phyloP scores from a whole-genome alignment of 108 stramenopile species.

The Skeletonema menzelii region DNA sequence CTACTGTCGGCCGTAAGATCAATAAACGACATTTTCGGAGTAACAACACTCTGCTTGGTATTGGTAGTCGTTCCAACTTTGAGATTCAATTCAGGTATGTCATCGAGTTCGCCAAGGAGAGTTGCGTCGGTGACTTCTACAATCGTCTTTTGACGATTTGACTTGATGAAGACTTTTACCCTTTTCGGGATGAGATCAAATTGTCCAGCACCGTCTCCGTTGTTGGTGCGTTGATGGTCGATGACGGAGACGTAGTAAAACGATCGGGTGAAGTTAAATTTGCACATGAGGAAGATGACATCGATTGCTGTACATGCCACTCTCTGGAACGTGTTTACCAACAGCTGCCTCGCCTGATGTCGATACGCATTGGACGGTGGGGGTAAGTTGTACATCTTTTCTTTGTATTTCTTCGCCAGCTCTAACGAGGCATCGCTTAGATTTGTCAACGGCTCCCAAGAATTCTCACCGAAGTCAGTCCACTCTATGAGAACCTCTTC shows the following conservation, averaged over 20 bases:
- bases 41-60: neutral
- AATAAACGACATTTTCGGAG: neutral
- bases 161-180: neutral
- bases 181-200: neutral
- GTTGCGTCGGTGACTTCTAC: neutral
- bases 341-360: constrained; percentile 7
- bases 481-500: neutral
- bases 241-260: neutral
- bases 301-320: constrained; percentile 10
- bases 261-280: constrained; percentile 4
- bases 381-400: neutral
- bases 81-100: constrained; percentile 7
- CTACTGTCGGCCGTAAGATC: constrained; percentile 13
- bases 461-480: neutral
- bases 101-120: constrained; percentile 7
- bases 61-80: neutral
- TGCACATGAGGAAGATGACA: neutral
- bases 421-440: neutral
- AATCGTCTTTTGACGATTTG: neutral
- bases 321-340: constrained; percentile 4
- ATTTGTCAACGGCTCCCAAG: neutral
- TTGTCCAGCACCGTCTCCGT: neutral
- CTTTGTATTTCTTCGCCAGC: neutral
- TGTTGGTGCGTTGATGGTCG: neutral
- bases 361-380: neutral